These are phyloP conservation scores for Leccinum broughii DNA, from an alignment of 768 basidiomycete genomes.

Conservation along the genomic window DNA sequence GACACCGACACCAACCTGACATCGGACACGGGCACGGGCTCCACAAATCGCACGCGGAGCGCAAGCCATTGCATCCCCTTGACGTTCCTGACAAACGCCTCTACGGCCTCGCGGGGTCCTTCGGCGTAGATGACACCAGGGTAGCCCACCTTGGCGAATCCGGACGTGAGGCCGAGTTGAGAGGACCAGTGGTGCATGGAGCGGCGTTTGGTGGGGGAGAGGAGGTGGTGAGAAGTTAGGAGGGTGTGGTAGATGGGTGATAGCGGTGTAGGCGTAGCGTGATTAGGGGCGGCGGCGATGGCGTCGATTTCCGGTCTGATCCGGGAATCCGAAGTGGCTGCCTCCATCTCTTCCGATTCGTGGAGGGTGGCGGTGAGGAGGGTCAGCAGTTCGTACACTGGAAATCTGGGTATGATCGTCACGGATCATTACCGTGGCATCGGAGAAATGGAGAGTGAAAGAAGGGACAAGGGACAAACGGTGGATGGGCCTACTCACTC, in stretches of 20 bases:
- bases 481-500: constrained; percentile 14
- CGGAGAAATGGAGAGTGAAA: neutral
- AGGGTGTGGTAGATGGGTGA: constrained; percentile 51
- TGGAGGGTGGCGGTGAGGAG: constrained; percentile 61
- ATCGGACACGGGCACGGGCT: constrained; percentile 29
- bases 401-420: constrained; percentile 46
- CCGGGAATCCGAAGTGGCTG: neutral
- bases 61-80: constrained; percentile 82
- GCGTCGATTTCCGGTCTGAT: neutral
- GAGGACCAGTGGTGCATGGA: constrained; percentile 56
- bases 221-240: constrained; percentile 72
- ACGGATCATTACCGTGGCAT: neutral
- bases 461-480: neutral
- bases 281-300: neutral
- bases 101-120: constrained; percentile 50
- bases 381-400: constrained; percentile 58
- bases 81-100: constrained; percentile 65
- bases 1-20: neutral
- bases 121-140: constrained; percentile 77
- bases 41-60: constrained; percentile 59
- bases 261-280: neutral
- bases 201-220: constrained; percentile 63
- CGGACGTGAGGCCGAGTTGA: constrained; percentile 47
- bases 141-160: constrained; percentile 76
- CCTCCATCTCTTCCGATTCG: constrained; percentile 16